Base-by-base conservation (phyloP, 805 yeast species). In the Wickerhamomyces kurtzmanii region DNA sequence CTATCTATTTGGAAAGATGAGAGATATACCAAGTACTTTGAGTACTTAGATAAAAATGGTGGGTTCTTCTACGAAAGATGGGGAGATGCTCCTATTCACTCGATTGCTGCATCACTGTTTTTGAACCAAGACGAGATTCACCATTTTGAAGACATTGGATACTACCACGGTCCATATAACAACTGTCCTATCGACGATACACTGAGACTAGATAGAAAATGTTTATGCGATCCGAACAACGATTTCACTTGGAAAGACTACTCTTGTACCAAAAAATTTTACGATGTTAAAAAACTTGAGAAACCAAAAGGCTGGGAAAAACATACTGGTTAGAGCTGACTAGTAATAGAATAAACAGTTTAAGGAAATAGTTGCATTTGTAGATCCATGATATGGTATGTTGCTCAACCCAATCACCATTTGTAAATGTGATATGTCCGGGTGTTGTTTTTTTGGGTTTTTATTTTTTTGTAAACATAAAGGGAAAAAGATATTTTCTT, bases 81-180 rank as follows among this genome's bases (percentile, higher is more conserved):
- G 95, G 94, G 94, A 43, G 95, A 84, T 55, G 94, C 94, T 16
- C 95, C 95, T 20, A 78, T 84, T 27, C 95, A 84, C 54, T 80
- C 93, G 5, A 75, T 84, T 45, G 95, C 91, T 18, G 94, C 83
- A 13, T 61, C 91, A 5, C 59, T 85, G 39, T 81, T 85, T 59
- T 49, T 83, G 52, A 73, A 80, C 30, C 72, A 68, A 50, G 74
- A 71, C 36, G 62, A 76, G 46, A 57, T 85, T 27, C 94, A 85
- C 47, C 74, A 79, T 65, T 86, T 86, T 50, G 79, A 72, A 34
- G 94, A 84, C 45, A 70, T 84, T 37, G 94, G 94, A 28, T 84
- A 85, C 55, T 80, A 49, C 59, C 95, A 84, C 50, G 75, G 67
- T 34, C 94, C 94, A 14, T 83, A 76, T 71, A 59, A 69, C 46